phyloP scores from a whole-genome alignment of 371 early-diverging fungal species.

The Mortierella sp. region DNA sequence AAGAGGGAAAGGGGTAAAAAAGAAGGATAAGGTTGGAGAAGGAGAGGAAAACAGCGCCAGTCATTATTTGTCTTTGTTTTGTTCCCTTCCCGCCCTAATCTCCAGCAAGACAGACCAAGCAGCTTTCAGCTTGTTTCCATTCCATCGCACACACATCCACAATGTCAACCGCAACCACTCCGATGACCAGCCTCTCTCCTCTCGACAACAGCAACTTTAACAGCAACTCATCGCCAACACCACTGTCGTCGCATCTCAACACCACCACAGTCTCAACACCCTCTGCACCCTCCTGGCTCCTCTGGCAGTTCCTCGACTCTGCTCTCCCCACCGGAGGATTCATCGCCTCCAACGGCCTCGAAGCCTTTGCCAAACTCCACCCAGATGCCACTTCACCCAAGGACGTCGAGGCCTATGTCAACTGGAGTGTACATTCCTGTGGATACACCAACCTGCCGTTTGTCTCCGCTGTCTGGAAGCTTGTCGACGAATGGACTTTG shows the following conservation, averaged over 20 bases:
- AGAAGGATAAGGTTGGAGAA: too few species aligned
- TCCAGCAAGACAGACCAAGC: too few species aligned
- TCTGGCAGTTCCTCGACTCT: conserved; percentile 90
- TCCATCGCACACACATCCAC: neutral
- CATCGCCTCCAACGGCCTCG: conserved; percentile 86
- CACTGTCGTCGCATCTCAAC: conserved; percentile 20
- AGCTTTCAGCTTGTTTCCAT: neutral
- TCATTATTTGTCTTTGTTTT: too few species aligned
- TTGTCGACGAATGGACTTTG: conserved; percentile 43
- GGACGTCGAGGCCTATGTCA: conserved; percentile 47
- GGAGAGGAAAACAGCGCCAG: too few species aligned
- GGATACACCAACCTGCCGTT: conserved; percentile 79
- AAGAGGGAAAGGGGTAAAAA: too few species aligned
- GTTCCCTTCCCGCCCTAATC: too few species aligned
- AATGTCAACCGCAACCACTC: neutral
- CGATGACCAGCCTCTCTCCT: neutral
- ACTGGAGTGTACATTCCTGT: conserved; percentile 69
- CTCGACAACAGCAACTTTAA: neutral
- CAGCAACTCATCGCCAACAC: neutral
- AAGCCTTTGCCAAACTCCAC: conserved; percentile 65
- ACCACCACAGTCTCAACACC: conserved; percentile 36
- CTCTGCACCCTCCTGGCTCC: conserved; percentile 69
- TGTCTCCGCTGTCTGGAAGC: conserved; percentile 72
- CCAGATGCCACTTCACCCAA: conserved; percentile 29
- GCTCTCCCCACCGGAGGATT: conserved; percentile 94